Evolutionary conservation across 2,329 filamentous ascomycete species (phyloP), one percentile per base, ranked within the genome.

Genomic region (Metarhizium brunneum): DNA sequence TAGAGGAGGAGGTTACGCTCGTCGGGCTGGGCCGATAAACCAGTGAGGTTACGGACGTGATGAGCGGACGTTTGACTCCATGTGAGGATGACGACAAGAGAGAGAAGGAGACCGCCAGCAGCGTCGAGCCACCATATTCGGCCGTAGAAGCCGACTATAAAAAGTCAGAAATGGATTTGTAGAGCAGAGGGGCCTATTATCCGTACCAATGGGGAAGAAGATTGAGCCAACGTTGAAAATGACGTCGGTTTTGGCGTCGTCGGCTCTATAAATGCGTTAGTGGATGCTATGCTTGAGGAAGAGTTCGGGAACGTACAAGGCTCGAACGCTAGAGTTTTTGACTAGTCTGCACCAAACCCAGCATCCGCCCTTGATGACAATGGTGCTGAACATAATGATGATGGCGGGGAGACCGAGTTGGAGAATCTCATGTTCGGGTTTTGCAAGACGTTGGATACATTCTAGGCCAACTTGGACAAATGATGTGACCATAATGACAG

Each of bases 171-270:
- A 30, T n/a, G 20, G 45, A 35, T 45, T 30, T 43, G 36, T 10
- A 53, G 25, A 32, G 32, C 25, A 35, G 36, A 11, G 18, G 32
- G 42, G 43, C 16, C 16, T 14, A 25, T 16, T 8, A 10, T 30
- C 6, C 75, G 60, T 69, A 82, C 80, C 64, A 8, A 95, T 81
- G 1, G 91, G 91, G 66, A 95, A 95, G 29, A 94, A 78, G 65
- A 95, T 94, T 60, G 87, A 91, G 64, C 94, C 92, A 1, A 83
- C 83, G 71, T 96, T 96, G 80, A 96, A 96, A 36, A 95, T 84
- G 32, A 96, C 88, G 65, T 95, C 88, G 0, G 88, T 87, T 65
- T 77, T 74, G 53, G 77, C 77, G 59, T 80, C 77, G 32, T 78
- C 74, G 38, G 77, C 77, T 54, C 74, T 77, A 54, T 35, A 45